Percentiles rank a stretch among this genome's conserved stretches.
These are phyloP conservation scores for Casuarina glauca DNA, from an alignment of 306 rosid genomes.

Conservation along the genomic window DNA sequence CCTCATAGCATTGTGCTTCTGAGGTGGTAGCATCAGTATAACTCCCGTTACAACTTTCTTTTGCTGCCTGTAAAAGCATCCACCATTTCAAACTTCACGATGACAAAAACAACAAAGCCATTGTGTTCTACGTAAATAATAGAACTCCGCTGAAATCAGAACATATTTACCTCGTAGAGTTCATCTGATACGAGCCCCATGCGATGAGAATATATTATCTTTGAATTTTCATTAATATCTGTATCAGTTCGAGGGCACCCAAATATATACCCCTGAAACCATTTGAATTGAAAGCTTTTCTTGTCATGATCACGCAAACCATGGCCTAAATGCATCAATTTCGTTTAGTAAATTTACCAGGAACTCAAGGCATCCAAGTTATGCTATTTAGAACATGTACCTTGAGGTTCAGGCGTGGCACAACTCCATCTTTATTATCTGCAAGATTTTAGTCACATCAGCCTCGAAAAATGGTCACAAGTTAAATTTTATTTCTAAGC, in stretches of 20 bases:
- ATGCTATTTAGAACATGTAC: neutral
- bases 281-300: neutral
- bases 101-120: neutral
- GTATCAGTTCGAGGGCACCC: conserved; percentile 20
- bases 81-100: neutral
- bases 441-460: neutral
- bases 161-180: conserved; percentile 17
- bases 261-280: conserved; percentile 22
- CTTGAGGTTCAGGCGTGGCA: conserved; percentile 23
- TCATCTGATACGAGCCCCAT: conserved; percentile 27
- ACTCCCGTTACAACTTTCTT: conserved; percentile 18
- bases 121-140: neutral
- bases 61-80: conserved; percentile 21
- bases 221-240: conserved; percentile 14
- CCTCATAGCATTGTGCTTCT: conserved; percentile 18
- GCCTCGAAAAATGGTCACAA: neutral
- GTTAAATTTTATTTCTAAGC: neutral
- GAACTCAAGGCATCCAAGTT: neutral
- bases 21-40: neutral
- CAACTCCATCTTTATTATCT: conserved; percentile 18
- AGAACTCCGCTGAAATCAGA: neutral
- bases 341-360: neutral
- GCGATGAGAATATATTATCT: conserved; percentile 11
- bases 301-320: neutral
- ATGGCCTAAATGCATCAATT: neutral